Evolutionary conservation across 441 rosid genomes (phyloP), one percentile per base, ranked within the genome.

Genomic region (Erodium texanum): DNA sequence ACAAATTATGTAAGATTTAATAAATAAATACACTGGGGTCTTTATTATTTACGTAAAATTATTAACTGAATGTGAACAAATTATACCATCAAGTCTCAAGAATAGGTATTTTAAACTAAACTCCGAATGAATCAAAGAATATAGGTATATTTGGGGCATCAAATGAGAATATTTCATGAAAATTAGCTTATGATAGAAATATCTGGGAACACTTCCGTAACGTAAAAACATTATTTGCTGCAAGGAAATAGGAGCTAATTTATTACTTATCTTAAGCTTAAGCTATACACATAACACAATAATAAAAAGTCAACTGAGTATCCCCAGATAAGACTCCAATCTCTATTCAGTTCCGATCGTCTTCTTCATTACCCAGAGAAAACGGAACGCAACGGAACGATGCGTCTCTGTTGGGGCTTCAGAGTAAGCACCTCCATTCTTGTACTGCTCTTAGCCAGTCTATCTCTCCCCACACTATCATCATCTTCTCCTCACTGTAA

Each of bases 401-500:
- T 58, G 63, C 29, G 24, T 8, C 7, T 22, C 24, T 22, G 24
- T 58, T 58, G 63, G 63, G 11, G 63, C 22, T 23, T 58, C 29
- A 23, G n/a, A 58, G 19, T 0, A 9, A 58, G 29, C 63, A 11
- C 22, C 8, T 58, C 27, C 63, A 14, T 58, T 58, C 12, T 58
- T 22, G 63, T 11, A 58, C 19, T 22, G 24, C 63, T 58, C 63
- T 20, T 82, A 3, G 43, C 73, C 76, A 71, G 3, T 69, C 67
- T 78, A 68, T 70, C 50, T 43, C 22, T 67, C 63, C 73, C 82
- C 38, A 38, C 68, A 66, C 68, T 65, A 70, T 41, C 50, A 1
- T 11, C 63, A 58, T 58, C 63, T 27, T 58, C 63, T 22, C 71
- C 63, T 15, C 71, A 50, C 70, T 88, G 96, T 83, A 79, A 87